Percentiles rank a stretch among this genome's conserved stretches.
Evolutionary conservation across 192 early-diverging fungal genomes (phyloP).

Genomic region (Oehlia diaphana): DNA sequence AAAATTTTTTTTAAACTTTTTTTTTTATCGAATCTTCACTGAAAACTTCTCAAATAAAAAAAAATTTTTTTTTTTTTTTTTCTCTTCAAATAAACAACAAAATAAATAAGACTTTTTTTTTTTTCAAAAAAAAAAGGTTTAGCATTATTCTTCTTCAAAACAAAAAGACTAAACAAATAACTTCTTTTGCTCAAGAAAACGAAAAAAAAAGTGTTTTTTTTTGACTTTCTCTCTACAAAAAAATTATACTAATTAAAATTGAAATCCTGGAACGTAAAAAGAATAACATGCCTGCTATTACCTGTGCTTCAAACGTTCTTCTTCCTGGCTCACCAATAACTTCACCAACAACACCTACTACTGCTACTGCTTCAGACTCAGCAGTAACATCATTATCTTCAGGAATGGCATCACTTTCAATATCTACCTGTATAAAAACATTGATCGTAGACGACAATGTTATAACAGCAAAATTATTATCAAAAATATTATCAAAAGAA

Average conservation of each 20-base stretch:
- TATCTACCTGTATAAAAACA: conserved; percentile 36
- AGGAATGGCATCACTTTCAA: conserved; percentile 1
- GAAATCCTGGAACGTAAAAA: conserved; percentile 15
- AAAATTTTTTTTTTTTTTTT: no score
- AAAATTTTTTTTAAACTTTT: no score
- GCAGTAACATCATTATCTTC: neutral
- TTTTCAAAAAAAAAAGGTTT: no score
- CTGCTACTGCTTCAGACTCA: neutral
- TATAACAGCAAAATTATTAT: conserved; percentile 63
- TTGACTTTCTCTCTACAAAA: no score
- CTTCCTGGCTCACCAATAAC: neutral
- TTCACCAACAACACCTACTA: neutral
- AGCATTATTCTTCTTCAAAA: no score
- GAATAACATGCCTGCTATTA: neutral
- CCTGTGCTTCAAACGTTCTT: neutral
- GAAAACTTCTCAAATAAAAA: no score
- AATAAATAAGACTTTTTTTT: no score
- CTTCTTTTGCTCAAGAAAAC: no score
- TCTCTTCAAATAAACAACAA: no score
- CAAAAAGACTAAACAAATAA: no score
- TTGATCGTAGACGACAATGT: conserved; percentile 69
- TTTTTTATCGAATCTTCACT: no score
- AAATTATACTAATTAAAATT: neutral
- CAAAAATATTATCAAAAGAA: conserved; percentile 55
- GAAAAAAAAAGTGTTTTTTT: no score